Base-by-base conservation (phyloP, 2,329 filamentous ascomycete genomes). In the Rutstroemia sp. region DNA sequence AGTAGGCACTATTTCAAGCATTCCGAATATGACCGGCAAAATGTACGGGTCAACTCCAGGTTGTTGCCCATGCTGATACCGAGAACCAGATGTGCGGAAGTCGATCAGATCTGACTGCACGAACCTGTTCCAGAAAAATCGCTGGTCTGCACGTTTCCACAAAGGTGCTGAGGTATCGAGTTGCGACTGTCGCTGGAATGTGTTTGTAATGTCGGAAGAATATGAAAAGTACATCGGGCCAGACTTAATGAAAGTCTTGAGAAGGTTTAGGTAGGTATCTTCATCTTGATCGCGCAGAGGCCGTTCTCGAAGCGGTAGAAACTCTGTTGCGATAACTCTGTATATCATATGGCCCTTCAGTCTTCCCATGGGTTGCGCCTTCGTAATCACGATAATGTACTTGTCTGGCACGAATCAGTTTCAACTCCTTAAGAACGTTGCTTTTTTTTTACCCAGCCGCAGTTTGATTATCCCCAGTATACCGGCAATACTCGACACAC, bases 101-200 rank as follows among this genome's bases (percentile, higher is more conserved):
- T 96, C 84, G 67, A 97, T 96, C 57, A 99, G 74, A 67, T 96
- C 91, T 7, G 88, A 87, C 70, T 92, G 89, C 49, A 97, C 81
- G 71, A 96, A 95, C 61, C 87, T 86, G 73, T 99, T 99, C 90
- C 92, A 99, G 78, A 96, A 99, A 78, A 99, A 99, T 62, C 94
- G 89, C 70, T 97, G 92, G 72, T 99, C 94, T 61, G 92, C 87
- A 64, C 91, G 80, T 77, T 88, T 86, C 94, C 94, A 99, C 57
- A 97, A 74, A 12, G 94, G 92, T 55, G 80, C 76, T 16, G 81
- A 80, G 56, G 76, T 74, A 70, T 95, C 84, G 62, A 83, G 77
- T 63, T 92, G 84, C 3, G 92, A 85, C 71, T 97, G 94, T 61
- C 94, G 85, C 75, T 99, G 94, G 76, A 97, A 96, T 70, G 84